A percentile compares a stretch with the other conserved stretches of the same genome.
phyloP scores from a whole-genome alignment of 2,329 filamentous ascomycete genomes.

The Phyllosticta citriasiana region DNA sequence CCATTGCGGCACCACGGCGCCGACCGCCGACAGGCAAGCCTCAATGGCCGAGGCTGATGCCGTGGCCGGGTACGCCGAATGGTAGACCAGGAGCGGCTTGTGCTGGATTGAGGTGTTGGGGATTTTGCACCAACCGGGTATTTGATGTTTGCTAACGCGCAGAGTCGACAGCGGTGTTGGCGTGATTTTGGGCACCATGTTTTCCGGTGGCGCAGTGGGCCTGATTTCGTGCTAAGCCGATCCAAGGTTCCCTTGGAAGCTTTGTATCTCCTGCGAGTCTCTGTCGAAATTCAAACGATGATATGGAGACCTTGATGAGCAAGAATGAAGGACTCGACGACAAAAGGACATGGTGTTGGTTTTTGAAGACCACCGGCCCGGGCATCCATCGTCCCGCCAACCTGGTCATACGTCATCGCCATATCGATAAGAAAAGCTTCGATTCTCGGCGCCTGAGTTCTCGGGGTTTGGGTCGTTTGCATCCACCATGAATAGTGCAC shows the following conservation, averaged over 20 bases:
- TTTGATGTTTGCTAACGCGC: slow-evolving; percentile 47
- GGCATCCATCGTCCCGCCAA: not conserved
- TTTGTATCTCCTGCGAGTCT: not conserved
- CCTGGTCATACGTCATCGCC: slow-evolving; percentile 2
- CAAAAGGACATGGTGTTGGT: no score
- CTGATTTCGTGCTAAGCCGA: not conserved
- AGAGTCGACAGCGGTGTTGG: slow-evolving; percentile 42
- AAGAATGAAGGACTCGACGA: no score
- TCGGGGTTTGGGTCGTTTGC: not conserved
- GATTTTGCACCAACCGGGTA: slow-evolving; percentile 45
- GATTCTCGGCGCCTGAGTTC: not conserved
- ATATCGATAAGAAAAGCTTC: slow-evolving; percentile 6
- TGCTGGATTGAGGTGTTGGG: slow-evolving; percentile 57
- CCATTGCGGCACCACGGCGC: slow-evolving; percentile 54
- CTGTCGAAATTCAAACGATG: not conserved
- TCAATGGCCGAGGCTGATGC: slow-evolving; percentile 44
- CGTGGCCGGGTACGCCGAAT: slow-evolving; percentile 41
- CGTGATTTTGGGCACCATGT: slow-evolving; percentile 12
- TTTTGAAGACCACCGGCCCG: no score
- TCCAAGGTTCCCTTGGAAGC: not conserved
- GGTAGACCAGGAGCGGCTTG: slow-evolving; percentile 58
- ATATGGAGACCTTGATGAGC: not conserved
- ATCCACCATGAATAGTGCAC: not conserved
- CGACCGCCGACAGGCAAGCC: slow-evolving; percentile 42
- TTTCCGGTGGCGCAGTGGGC: not conserved